These are phyloP conservation scores for Naganishia friedmannii DNA, from an alignment of 768 basidiomycete genomes.

Conservation along the genomic window DNA sequence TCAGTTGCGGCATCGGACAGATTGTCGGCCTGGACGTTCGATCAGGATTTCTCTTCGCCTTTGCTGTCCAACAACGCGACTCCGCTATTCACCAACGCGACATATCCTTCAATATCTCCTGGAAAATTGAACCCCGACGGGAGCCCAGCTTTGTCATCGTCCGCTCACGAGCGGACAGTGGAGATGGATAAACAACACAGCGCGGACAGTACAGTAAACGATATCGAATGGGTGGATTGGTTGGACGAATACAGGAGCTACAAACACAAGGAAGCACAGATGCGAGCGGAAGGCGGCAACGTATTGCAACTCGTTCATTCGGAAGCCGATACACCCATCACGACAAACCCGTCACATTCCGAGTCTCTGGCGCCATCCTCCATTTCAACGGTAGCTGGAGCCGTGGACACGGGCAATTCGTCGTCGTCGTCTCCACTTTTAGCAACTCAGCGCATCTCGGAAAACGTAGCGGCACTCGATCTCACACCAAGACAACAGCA, in stretches of 20 bases:
- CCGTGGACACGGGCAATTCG: neutral
- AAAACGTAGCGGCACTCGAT: neutral
- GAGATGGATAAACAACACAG: conserved; percentile 27
- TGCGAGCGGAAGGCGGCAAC: conserved; percentile 45
- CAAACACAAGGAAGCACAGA: conserved; percentile 53
- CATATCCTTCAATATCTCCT: neutral
- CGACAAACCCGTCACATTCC: neutral
- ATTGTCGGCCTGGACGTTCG: conserved; percentile 1
- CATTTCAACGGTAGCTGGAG: neutral
- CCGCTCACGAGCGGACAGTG: neutral
- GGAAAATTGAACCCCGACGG: neutral
- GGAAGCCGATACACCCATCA: neutral
- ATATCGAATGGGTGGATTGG: conserved; percentile 57
- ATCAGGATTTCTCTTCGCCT: neutral
- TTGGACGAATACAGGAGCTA: conserved; percentile 53
- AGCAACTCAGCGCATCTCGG: neutral
- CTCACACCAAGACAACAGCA: neutral
- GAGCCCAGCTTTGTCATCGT: neutral
- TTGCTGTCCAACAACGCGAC: neutral
- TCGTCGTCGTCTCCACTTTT: neutral
- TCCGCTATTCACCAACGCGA: neutral
- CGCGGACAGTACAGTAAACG: conserved; percentile 40
- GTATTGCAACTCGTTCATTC: neutral
- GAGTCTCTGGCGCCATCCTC: neutral
- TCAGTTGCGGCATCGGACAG: neutral